phyloP scores from a whole-genome alignment of 805 yeast species.

The Lipomyces sp. region DNA sequence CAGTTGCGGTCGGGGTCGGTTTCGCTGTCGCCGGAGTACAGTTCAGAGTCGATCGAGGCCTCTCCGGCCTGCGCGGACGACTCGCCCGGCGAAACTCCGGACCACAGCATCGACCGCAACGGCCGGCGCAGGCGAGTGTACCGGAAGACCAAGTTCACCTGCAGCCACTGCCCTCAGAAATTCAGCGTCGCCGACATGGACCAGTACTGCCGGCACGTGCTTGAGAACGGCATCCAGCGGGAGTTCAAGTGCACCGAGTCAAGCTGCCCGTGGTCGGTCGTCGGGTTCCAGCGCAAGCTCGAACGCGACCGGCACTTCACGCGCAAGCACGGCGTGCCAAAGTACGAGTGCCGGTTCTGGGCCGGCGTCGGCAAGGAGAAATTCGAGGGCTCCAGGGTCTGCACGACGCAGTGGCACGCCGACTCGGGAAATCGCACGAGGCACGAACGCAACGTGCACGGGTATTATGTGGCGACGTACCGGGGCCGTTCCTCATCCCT shows the following conservation, averaged over 20 bases:
- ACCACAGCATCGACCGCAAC: constrained; percentile 15
- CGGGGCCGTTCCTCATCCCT: constrained; percentile 13
- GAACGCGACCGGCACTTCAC: constrained; percentile 33
- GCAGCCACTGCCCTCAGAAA: constrained; percentile 20
- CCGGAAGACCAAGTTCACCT: constrained; percentile 20
- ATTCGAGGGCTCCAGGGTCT: constrained; percentile 30
- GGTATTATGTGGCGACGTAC: constrained; percentile 20
- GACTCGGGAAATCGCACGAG: constrained; percentile 34
- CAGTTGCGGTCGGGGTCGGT: no score
- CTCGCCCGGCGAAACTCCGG: not conserved
- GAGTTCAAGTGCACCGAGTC: constrained; percentile 33
- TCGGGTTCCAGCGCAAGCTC: constrained; percentile 35
- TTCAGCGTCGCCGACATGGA: constrained; percentile 16
- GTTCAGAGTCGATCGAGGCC: no score
- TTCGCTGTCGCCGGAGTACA: no score
- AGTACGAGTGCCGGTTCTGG: constrained; percentile 35
- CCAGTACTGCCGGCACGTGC: constrained; percentile 18
- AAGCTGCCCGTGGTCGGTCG: constrained; percentile 32
- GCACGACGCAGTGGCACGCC: constrained; percentile 35
- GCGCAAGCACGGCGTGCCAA: constrained; percentile 34
- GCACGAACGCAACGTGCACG: constrained; percentile 34
- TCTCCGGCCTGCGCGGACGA: no score
- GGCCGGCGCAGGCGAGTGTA: constrained; percentile 24
- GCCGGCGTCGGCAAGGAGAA: constrained; percentile 30
- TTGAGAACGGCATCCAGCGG: constrained; percentile 24